Base-by-base conservation (phyloP, 148 eudicot species). In the Rhododendron griersonianum region DNA sequence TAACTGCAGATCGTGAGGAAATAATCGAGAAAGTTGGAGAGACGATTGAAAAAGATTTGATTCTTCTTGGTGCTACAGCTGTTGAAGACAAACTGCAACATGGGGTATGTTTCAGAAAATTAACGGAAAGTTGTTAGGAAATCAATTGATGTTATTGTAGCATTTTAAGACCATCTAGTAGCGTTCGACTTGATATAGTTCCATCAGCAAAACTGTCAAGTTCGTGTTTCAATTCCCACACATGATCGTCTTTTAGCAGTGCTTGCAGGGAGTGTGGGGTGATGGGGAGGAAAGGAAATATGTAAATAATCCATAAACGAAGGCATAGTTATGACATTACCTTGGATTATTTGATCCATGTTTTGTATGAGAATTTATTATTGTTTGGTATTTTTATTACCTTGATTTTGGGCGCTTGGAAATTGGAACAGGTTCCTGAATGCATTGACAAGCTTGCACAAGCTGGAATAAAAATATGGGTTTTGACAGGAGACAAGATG, bases 31-130 rank as follows among this genome's bases (percentile, higher is more conserved):
- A 85, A 63, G 91, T 90, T 75, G 90, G 92, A 11, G 91, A 93
- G 74, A 80, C 81, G 77, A 84, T 94, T 89, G 96, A 94, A 89
- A 90, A 85, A 83, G 86, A 89, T 81, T 81, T 94, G 77, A 89
- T 90, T 79, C 94, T 94, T 86, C 90, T 93, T 79, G 96, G 96
- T 33, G 95, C 95, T 53, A 92, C 93, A 23, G 96, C 96, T 48
- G 96, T 94, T 67, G 96, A 94, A 88, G 96, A 94, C 88, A 94
- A 92, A 73, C 92, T 94, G 59, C 96, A 94, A 89, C 69, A 91
- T 7, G 95, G 95, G 90, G 95, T 93, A 85, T 61, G 92, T 87
- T n/a, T 25, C 44, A 5, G 7, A 44, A 74, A 77, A 75, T 19
- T 35, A 28, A 75, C 18, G 1, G 11, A 35, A 61, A 11, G 11